Evolutionary conservation across 768 basidiomycete species (phyloP), one percentile per base, ranked within the genome.

Genomic region (Pulveroboletus ravenelii): DNA sequence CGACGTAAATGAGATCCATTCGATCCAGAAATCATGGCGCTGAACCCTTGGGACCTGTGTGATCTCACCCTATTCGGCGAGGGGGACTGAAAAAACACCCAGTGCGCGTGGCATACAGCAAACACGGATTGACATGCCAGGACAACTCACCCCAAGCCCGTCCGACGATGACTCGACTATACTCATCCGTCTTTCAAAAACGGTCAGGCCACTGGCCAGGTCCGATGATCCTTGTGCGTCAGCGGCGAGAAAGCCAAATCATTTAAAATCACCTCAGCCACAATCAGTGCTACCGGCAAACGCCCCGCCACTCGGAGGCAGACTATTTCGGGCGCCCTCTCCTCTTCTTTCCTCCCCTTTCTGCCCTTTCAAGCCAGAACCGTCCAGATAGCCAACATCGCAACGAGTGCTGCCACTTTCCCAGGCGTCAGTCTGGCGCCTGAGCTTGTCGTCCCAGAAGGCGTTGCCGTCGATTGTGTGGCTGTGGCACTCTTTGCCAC

Each of bases 121-220:
- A 29, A 7, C 15, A 38, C 46, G 14, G 45, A 48, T n/a, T 23
- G 20, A 4, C 20, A 23, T 4, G 20, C 20, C 20, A 23, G 25
- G 29, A 9, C 42, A 30, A 31, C 8, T 18, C 17, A 30, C 42
- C 29, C 53, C 36, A 50, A 43, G 50, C 44, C 27, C 20, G 45
- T 49, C 39, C 1, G 30, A 31, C 49, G 48, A 61, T 50, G 54
- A 46, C 54, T 41, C 52, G 37, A 30, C 45, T 30, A 23, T 23
- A 9, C 4, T 27, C 25, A 27, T 27, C 25, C 25, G 25, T 6
- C 25, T 27, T 6, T 27, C 25, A 23, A 23, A 23, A 23, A 23
- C 23, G 23, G 23, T 23, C 23, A 27, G 25, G 5, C 25, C 25
- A 27, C 25, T 23, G 20, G 20, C 20, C 20, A 23, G 20, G 20